These are phyloP conservation scores for Cajanus cajan DNA, from an alignment of 306 rosid genomes.

Conservation along the genomic window DNA sequence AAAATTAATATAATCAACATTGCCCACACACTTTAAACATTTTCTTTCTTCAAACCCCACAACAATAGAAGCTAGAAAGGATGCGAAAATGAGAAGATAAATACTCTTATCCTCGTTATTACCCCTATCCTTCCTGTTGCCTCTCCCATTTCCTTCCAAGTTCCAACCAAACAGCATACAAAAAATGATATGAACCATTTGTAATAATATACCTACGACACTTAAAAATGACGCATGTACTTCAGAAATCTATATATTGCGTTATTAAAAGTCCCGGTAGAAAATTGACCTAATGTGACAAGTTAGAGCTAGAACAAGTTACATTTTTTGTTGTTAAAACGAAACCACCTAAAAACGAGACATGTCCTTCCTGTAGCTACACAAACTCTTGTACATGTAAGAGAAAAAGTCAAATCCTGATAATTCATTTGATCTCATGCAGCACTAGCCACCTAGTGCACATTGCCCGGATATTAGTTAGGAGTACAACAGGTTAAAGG, in stretches of 20 bases:
- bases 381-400: neutral
- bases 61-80: neutral
- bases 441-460: neutral
- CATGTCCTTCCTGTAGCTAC: neutral
- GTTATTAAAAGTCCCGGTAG: neutral
- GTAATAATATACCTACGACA: neutral
- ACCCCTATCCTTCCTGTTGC: neutral
- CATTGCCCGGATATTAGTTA: slow-evolving; percentile 8
- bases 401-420: neutral
- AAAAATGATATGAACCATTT: neutral
- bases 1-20: neutral
- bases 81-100: too few species aligned
- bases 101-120: neutral
- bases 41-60: neutral
- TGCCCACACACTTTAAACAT: neutral
- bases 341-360: neutral
- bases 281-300: neutral
- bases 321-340: neutral
- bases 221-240: too few species aligned
- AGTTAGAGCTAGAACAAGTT: neutral
- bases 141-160: neutral
- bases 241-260: neutral
- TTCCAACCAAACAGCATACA: neutral
- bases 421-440: neutral
- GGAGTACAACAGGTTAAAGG: neutral